These are phyloP conservation scores for Dioszegia aurantiaca DNA, from an alignment of 768 basidiomycete species.

Conservation along the genomic window DNA sequence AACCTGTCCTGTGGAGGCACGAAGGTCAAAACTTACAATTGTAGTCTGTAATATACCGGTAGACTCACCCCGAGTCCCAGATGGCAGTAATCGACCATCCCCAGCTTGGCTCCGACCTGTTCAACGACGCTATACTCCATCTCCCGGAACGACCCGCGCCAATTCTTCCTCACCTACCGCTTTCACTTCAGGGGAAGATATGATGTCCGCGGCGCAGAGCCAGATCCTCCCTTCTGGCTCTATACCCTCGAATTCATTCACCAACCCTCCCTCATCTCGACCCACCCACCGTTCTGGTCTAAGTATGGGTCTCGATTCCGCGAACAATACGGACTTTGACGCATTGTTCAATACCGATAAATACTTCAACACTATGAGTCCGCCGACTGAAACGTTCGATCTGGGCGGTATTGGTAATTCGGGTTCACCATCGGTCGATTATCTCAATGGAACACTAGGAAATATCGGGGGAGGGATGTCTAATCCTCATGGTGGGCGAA, in stretches of 20 bases:
- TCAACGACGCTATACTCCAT: slow-evolving; percentile 57
- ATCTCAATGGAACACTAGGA: background rate
- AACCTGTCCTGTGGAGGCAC: background rate
- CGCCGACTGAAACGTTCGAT: slow-evolving; percentile 1
- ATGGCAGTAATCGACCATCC: slow-evolving; percentile 54
- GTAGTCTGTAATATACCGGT: slow-evolving; percentile 83
- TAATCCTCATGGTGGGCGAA: background rate
- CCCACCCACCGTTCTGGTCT: slow-evolving; percentile 5
- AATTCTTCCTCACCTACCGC: slow-evolving; percentile 16
- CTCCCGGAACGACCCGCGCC: slow-evolving; percentile 20
- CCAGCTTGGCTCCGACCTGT: slow-evolving; percentile 88
- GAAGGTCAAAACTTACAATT: slow-evolving; percentile 26
- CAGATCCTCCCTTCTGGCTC: slow-evolving; percentile 9
- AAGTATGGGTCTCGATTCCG: background rate
- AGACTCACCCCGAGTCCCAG: slow-evolving; percentile 59
- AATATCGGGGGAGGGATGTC: background rate
- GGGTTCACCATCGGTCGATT: slow-evolving; percentile 2
- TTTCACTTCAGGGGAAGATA: slow-evolving; percentile 21
- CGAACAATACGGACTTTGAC: slow-evolving; percentile 37
- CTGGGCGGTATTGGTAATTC: background rate
- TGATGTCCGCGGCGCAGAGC: slow-evolving; percentile 29
- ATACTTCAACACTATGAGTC: slow-evolving; percentile 48
- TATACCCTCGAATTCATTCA: background rate
- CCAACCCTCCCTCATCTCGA: background rate
- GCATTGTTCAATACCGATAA: slow-evolving; percentile 50